Conservation (phyloP, 345 rosid genomes). For the Eucalyptus regnans region DNA sequence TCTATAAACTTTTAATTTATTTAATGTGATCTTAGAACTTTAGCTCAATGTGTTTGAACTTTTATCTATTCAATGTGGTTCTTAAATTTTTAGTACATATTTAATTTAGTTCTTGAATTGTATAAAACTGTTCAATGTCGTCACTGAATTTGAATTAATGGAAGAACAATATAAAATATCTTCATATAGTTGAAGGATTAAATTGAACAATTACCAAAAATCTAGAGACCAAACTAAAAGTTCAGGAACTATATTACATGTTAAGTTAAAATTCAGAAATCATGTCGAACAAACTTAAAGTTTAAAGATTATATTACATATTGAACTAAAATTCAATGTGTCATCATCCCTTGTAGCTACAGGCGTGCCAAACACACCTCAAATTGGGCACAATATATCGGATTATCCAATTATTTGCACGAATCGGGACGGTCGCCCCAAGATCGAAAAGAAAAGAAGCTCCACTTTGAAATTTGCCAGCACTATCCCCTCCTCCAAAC, state of each 20-base stretch:
- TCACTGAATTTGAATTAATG: too few relatives aligned
- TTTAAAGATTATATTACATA: rapidly evolving
- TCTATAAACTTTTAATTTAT: too few relatives aligned
- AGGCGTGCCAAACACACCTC: too few relatives aligned
- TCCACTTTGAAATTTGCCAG: background rate
- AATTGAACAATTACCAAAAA: too few relatives aligned
- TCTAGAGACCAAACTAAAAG: too few relatives aligned
- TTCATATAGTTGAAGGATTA: rapidly evolving
- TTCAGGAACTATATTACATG: rapidly evolving
- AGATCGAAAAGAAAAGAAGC: background rate
- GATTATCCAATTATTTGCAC: background rate
- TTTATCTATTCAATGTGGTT: rapidly evolving
- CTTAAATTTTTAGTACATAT: rapidly evolving
- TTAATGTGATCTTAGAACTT: rapidly evolving
- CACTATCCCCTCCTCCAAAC: background rate
- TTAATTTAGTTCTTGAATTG: rapidly evolving
- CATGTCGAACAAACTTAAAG: rapidly evolving
- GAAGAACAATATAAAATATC: rapidly evolving
- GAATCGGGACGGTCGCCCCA: background rate
- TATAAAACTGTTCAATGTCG: rapidly evolving
- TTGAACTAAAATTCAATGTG: rapidly evolving
- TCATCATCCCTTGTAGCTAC: too few relatives aligned
- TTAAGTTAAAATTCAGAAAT: too few relatives aligned
- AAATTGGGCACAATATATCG: background rate
- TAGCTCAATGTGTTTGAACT: rapidly evolving